Percentiles rank a stretch among this genome's conserved stretches.
phyloP scores from a whole-genome alignment of 768 basidiomycete species.

The Mycena maculata region DNA sequence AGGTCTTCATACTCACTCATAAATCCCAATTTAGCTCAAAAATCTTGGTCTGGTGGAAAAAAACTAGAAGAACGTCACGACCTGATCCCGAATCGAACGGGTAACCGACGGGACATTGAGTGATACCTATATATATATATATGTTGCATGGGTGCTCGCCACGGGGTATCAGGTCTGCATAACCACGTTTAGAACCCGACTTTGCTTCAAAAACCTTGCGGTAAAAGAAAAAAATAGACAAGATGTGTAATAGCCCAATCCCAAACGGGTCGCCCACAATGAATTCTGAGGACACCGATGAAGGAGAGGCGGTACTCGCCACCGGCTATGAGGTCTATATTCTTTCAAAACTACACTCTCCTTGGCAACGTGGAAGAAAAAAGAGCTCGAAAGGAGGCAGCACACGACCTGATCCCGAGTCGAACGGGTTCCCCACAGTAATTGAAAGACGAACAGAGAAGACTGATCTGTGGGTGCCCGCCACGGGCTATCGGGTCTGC shows the following conservation, averaged over 20 bases:
- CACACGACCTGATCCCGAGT: neutral
- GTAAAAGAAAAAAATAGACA: no score
- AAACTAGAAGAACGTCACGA: neutral
- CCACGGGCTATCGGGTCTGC: constrained; percentile 5
- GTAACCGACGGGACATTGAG: no score
- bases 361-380: no score
- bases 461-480: neutral
- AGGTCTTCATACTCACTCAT: neutral
- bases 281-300: neutral
- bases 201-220: no score
- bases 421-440: neutral
- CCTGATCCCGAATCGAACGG: neutral
- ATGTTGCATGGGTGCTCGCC: neutral
- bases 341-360: neutral
- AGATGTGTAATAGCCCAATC: neutral
- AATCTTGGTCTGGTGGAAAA: no score
- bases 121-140: neutral
- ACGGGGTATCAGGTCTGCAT: neutral
- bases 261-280: neutral
- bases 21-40: no score
- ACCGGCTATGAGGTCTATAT: neutral
- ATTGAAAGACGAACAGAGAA: neutral
- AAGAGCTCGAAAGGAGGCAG: no score
- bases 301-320: neutral
- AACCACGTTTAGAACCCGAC: neutral